These are phyloP conservation scores for Starmerella lactis-condensi DNA, from an alignment of 805 yeast genomes.

Conservation along the genomic window DNA sequence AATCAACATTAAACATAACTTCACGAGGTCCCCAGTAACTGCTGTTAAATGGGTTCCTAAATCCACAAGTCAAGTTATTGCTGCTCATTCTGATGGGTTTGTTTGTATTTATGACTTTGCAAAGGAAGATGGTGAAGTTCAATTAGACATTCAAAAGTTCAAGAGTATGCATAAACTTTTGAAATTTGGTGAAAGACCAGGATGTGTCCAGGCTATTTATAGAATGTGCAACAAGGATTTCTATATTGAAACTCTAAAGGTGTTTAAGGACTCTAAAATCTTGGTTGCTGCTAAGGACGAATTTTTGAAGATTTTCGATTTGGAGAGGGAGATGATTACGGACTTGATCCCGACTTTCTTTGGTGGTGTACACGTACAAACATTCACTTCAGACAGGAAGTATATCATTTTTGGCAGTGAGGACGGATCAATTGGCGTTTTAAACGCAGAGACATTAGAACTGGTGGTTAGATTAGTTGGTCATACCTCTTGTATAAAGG, in stretches of 20 bases:
- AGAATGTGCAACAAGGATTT: slow-evolving; percentile 32
- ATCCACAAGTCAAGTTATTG: slow-evolving; percentile 30
- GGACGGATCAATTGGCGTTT: slow-evolving; percentile 33
- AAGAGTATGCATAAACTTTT: not conserved
- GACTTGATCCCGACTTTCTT: slow-evolving; percentile 48
- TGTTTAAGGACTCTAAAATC: slow-evolving; percentile 20
- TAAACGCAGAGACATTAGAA: slow-evolving; percentile 21
- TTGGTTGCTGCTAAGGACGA: slow-evolving; percentile 53
- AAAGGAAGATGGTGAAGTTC: slow-evolving; percentile 27
- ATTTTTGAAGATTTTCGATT: slow-evolving; percentile 37
- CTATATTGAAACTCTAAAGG: slow-evolving; percentile 34
- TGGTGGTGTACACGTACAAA: slow-evolving; percentile 39
- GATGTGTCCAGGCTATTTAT: slow-evolving; percentile 31
- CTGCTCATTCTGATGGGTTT: slow-evolving; percentile 48
- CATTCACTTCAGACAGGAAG: slow-evolving; percentile 38
- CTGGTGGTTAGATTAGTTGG: slow-evolving; percentile 30
- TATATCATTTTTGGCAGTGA: slow-evolving; percentile 34
- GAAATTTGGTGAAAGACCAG: slow-evolving; percentile 2
- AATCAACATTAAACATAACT: slow-evolving; percentile 33
- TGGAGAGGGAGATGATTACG: slow-evolving; percentile 26
- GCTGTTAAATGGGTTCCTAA: slow-evolving; percentile 33
- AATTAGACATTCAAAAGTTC: not conserved
- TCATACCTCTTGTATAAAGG: slow-evolving; percentile 34
- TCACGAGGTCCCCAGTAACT: slow-evolving; percentile 27
- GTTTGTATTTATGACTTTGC: slow-evolving; percentile 34